phyloP scores from a whole-genome alignment of 805 yeast genomes.

The Scheffersomyces coipomensis region DNA sequence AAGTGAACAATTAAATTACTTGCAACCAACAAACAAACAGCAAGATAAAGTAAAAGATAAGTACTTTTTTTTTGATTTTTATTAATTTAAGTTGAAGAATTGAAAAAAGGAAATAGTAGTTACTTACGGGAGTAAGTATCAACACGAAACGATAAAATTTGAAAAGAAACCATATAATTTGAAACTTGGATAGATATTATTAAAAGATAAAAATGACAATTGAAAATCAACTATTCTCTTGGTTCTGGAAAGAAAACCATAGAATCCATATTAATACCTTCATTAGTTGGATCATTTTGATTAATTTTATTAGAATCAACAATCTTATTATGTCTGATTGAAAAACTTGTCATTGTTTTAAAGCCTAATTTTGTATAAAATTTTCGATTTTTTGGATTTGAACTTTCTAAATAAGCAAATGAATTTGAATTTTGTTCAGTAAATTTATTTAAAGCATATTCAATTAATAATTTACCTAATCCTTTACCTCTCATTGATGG shows the following conservation, averaged over 20 bases:
- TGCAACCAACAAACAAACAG: no score
- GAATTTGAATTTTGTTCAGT: constrained; percentile 25
- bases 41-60: no score
- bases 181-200: background rate
- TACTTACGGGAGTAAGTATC: no score
- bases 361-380: constrained; percentile 58
- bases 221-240: background rate
- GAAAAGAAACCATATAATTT: background rate
- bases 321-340: constrained; percentile 5
- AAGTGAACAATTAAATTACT: background rate
- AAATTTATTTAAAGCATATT: constrained; percentile 48
- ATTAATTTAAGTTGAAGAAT: background rate
- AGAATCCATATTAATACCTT: constrained; percentile 10
- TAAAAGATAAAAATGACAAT: background rate
- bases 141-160: background rate
- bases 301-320: constrained; percentile 5
- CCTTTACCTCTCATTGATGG: constrained; percentile 62
- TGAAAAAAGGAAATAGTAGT: background rate
- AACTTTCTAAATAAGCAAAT: constrained; percentile 52
- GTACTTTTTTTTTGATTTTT: background rate
- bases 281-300: constrained; percentile 5
- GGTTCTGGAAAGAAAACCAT: constrained; percentile 8
- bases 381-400: constrained; percentile 51
- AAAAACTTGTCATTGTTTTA: constrained; percentile 27
- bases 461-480: constrained; percentile 50